A percentile compares a stretch with the other conserved stretches of the same genome.
Conservation (phyloP, 2,329 filamentous ascomycete species). For the Pseudogymnoascus sp. region DNA sequence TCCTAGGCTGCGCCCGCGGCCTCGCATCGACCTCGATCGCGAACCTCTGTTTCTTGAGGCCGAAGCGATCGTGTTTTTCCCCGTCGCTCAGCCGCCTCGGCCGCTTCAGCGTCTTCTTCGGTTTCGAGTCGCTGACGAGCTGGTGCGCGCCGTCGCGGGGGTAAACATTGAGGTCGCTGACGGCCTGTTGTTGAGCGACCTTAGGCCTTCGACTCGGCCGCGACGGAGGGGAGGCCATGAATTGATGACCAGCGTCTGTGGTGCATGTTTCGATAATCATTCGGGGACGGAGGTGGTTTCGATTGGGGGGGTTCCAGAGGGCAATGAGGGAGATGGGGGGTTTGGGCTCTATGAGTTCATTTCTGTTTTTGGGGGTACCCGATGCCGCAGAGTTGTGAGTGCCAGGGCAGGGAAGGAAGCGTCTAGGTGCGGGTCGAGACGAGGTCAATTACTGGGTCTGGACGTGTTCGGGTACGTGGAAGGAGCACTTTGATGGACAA, state of each 20-base stretch:
- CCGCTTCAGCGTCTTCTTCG: constrained; percentile 2
- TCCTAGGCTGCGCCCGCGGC: not conserved
- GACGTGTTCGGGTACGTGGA: not conserved
- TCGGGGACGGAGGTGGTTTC: not conserved
- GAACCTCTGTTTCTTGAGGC: not conserved
- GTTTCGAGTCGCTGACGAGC: not conserved
- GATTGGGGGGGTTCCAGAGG: not conserved
- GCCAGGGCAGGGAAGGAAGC: not conserved
- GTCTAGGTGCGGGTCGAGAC: constrained; percentile 6
- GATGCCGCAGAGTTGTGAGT: not conserved
- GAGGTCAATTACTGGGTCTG: not conserved
- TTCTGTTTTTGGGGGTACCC: not conserved
- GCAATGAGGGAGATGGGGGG: not conserved
- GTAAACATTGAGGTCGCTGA: not conserved
- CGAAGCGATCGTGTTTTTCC: not conserved
- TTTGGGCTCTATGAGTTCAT: not conserved
- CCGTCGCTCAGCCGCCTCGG: not conserved
- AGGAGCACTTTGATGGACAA: not conserved
- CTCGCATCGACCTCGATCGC: not conserved
- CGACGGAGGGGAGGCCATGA: not conserved
- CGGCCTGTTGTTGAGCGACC: not conserved
- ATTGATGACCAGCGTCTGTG: not conserved
- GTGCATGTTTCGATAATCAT: constrained; percentile 8
- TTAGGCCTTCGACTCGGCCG: constrained; percentile 4
- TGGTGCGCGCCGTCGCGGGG: not conserved